Evolutionary conservation across 306 rosid genomes (phyloP), one percentile per base, ranked within the genome.

Genomic region (apple (Malus domestica)): DNA sequence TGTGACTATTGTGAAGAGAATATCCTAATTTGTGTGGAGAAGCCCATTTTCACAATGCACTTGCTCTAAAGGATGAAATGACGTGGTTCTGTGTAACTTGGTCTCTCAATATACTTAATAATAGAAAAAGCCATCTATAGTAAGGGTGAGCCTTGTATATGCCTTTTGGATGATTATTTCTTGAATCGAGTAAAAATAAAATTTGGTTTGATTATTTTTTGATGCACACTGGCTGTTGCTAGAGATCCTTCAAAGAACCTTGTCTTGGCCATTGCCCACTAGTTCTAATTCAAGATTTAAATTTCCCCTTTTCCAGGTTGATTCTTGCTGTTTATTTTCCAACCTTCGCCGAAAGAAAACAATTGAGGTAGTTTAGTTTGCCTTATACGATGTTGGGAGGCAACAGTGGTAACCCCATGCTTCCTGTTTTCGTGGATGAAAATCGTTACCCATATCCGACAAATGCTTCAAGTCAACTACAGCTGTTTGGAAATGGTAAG

Each of bases 401-500:
- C 65, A 87, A 90, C 95, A 90, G 86, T 15, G 87, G 85, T 42
- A 94, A 89, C 74, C 74, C 85, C 9, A 61, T 86, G 79, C 92
- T 87, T 83, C 97, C 98, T 30, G 88, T 85, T 87, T 94, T 86
- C 80, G 33, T 91, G 35, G 90, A 91, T 6, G 93, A 88, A 75
- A 85, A 78, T 70, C 87, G 79, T 32, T 85, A 80, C 57, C 88
- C 78, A 42, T 90, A 86, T 85, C 96, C 83, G 78, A 77, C 85
- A 54, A 85, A 86, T 84, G 84, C 82, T 16, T 85, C 97, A 76
- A 90, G 86, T 84, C 96, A 91, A 73, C 85, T 94, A 72, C 97
- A 90, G 86, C 71, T 94, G 84, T 89, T 90, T 84, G 90, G 90
- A 79, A 94, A 83, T 60, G 76, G 98, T 94, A 82, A 90, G 93